Evolutionary conservation across 768 basidiomycete genomes (phyloP).

Genomic region (Termitomyces sp.): DNA sequence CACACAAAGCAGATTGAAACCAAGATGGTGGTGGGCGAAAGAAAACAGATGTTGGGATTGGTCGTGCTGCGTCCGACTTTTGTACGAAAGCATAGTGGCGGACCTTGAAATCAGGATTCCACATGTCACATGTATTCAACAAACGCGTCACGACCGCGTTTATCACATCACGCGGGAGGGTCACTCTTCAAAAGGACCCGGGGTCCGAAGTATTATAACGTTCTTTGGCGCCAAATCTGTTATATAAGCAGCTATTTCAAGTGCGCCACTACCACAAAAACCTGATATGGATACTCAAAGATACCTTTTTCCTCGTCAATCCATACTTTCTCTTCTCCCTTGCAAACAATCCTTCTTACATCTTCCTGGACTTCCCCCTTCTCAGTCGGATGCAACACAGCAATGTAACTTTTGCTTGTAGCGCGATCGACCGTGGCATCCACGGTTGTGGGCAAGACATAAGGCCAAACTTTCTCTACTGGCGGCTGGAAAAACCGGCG

Average conservation of each 20-base stretch:
- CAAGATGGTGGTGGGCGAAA: constrained; percentile 20
- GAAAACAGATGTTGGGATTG: constrained; percentile 17
- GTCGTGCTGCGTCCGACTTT: constrained; percentile 8
- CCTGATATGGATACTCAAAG: constrained; percentile 80
- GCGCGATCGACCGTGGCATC: constrained; percentile 61
- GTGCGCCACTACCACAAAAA: constrained; percentile 46
- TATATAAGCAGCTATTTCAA: constrained; percentile 12
- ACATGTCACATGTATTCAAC: constrained; percentile 12
- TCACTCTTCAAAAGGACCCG: no score
- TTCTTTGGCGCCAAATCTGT: neutral
- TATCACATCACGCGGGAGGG: constrained; percentile 9
- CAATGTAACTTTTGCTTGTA: constrained; percentile 82
- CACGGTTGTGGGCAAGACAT: constrained; percentile 45
- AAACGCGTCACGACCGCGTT: constrained; percentile 10
- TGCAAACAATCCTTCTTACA: constrained; percentile 49
- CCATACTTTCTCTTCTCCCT: constrained; percentile 65
- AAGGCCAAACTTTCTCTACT: constrained; percentile 50
- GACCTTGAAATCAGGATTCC: constrained; percentile 11
- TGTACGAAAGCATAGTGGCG: constrained; percentile 10
- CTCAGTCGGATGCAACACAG: constrained; percentile 52
- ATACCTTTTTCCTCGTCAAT: constrained; percentile 65
- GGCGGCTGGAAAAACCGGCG: constrained; percentile 50
- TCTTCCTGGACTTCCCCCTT: constrained; percentile 46
- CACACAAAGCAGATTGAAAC: neutral
- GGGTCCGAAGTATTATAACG: no score